Percentiles rank a stretch among this genome's conserved stretches.
Evolutionary conservation across 2,329 filamentous ascomycete species (phyloP).

Genomic region (Ophiobolus disseminans): DNA sequence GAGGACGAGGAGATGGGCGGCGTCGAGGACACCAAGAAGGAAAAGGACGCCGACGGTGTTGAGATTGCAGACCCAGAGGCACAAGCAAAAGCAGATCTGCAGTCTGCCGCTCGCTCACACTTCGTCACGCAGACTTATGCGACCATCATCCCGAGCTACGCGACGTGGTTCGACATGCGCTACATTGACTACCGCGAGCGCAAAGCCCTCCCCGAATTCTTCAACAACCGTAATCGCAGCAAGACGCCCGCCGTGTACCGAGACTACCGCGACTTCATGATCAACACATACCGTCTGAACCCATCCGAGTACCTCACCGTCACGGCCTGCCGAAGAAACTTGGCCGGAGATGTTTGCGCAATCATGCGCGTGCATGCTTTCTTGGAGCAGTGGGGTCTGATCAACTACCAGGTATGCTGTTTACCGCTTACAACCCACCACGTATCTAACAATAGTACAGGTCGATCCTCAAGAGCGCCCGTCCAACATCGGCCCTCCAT

Average conservation of each 20-base stretch:
- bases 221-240: slow-evolving; percentile 97
- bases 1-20: slow-evolving; percentile 75
- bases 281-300: slow-evolving; percentile 97
- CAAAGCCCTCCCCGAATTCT: slow-evolving; percentile 96
- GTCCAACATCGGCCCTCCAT: slow-evolving; percentile 93
- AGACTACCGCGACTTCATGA: slow-evolving; percentile 99
- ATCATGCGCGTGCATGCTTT: slow-evolving; percentile 99
- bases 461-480: slow-evolving; percentile 95
- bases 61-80: slow-evolving; percentile 54
- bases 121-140: slow-evolving; percentile 92
- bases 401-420: slow-evolving; percentile 90
- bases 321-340: slow-evolving; percentile 90
- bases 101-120: slow-evolving; percentile 88
- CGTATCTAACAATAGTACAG: slow-evolving; percentile 57
- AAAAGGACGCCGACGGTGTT: slow-evolving; percentile 42
- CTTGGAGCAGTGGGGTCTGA: slow-evolving; percentile 96
- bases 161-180: slow-evolving; percentile 99
- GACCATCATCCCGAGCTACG: slow-evolving; percentile 96
- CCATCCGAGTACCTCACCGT: slow-evolving; percentile 96
- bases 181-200: slow-evolving; percentile 87
- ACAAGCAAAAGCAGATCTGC: slow-evolving; percentile 79
- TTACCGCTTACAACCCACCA: not conserved
- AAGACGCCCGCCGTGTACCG: slow-evolving; percentile 98
- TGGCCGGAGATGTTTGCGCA: slow-evolving; percentile 96
- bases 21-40: slow-evolving; percentile 48